Conservation (phyloP, 495 filamentous ascomycete genomes). For the Penicillium cataractarum region DNA sequence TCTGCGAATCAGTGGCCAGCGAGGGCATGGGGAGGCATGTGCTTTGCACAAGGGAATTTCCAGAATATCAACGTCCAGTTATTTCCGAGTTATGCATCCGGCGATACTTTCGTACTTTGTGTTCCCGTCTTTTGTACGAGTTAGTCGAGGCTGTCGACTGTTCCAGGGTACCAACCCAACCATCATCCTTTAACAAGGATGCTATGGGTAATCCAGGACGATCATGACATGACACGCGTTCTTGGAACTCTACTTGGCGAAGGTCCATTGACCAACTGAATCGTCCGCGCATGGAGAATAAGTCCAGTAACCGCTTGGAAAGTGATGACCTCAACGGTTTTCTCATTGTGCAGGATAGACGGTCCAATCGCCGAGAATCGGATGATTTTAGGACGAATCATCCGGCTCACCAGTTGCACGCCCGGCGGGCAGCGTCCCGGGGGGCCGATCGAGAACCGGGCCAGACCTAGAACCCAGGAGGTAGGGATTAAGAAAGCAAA, state of each 20-base stretch:
- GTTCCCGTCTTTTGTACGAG: not conserved
- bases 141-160: not conserved
- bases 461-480: slow-evolving; percentile 16
- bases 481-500: not conserved
- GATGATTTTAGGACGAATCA: slow-evolving; percentile 23
- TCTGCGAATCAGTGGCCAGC: not conserved
- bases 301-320: not conserved
- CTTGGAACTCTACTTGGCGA: not conserved
- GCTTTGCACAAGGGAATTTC: slow-evolving; percentile 2
- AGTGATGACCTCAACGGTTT: slow-evolving; percentile 13
- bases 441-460: slow-evolving; percentile 22
- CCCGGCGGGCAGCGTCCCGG: slow-evolving; percentile 16
- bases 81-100: slow-evolving; percentile 3
- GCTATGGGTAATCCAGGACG: not conserved
- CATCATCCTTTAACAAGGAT: not conserved
- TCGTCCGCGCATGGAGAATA: slow-evolving; percentile 9
- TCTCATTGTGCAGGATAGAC: slow-evolving; percentile 5
- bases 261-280: slow-evolving; percentile 1
- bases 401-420: slow-evolving; percentile 18
- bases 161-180: not conserved
- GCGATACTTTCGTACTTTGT: not conserved
- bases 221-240: not conserved
- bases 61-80: not conserved
- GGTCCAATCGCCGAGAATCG: slow-evolving; percentile 28
- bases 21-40: not conserved